A percentile compares a stretch with the other conserved stretches of the same genome.
These are phyloP conservation scores for Rubus idaeus DNA, from an alignment of 306 rosid species.

Conservation along the genomic window DNA sequence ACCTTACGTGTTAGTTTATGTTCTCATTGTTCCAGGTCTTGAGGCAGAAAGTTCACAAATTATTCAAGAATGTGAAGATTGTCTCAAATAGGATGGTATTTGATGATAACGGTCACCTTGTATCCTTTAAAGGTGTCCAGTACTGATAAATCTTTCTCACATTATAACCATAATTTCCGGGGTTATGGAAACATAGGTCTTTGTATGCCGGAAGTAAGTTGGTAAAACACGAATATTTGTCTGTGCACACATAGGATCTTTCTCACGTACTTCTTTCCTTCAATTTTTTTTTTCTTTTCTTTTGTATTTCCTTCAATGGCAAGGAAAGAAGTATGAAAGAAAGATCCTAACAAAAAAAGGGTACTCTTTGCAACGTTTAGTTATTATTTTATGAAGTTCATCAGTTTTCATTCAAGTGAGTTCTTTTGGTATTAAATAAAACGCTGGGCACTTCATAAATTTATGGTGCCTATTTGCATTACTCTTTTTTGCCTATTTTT, in stretches of 20 bases:
- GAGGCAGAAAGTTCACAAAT: slow-evolving; percentile 75
- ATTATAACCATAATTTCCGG: not conserved
- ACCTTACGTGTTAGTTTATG: slow-evolving; percentile 11
- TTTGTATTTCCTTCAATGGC: not conserved
- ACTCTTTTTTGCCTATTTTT: not conserved
- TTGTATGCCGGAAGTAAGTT: not conserved
- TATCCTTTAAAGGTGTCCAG: slow-evolving; percentile 75
- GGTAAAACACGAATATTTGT: not conserved
- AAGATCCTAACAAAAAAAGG: not conserved
- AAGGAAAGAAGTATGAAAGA: not conserved
- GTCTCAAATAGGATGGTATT: slow-evolving; percentile 89
- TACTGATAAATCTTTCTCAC: not conserved
- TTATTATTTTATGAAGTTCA: not conserved
- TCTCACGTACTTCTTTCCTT: not conserved
- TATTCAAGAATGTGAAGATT: slow-evolving; percentile 75
- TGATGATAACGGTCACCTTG: slow-evolving; percentile 54
- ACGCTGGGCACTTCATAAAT: not conserved
- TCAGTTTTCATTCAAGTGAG: not conserved
- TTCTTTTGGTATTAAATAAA: not conserved
- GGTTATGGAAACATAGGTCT: not conserved
- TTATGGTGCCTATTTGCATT: not conserved
- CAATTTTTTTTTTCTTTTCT: not conserved
- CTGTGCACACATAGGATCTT: not conserved
- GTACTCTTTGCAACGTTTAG: not conserved
- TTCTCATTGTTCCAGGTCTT: slow-evolving; percentile 56